Base-by-base conservation (phyloP, 116 monocot species). In the Cymodocea nodosa region DNA sequence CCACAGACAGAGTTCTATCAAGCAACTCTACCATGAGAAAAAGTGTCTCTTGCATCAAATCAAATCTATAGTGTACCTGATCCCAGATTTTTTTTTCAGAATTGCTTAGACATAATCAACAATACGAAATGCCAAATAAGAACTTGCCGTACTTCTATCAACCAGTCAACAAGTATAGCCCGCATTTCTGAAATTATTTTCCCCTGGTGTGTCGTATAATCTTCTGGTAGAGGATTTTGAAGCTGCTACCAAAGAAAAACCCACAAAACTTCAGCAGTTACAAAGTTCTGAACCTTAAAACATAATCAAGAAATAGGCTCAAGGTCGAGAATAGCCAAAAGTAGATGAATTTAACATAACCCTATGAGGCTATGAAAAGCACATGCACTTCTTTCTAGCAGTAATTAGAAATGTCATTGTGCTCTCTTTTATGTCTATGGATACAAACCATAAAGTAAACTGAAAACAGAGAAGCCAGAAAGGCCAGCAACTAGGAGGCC, bases 11-110 rank as follows among this genome's bases (percentile, higher is more conserved):
- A 37, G 84, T 63, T 77, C 87, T 76, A 35, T 88, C 87, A 49
- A 84, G 71, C 59, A 84, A 62, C 62, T 84, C 78, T 37, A 88
- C 78, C 68, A 76, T 88, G 44, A 88, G 87, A 66, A 84, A 88
- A 25, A 88, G 81, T 2, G 87, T 84, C 77, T 84, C 87, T 68
- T 88, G 76, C 87, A 88, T 88, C 70, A 88, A 71, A 11, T 75
- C 73, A 75, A 84, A 88, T 75, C 77, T 87, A 51, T 59, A 64
- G 68, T 87, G 87, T 19, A 87, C 87, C 87, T 60, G 68, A 24
- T 64, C 34, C 67, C 54, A 56, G 44, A 10, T 10, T 10, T 10
- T 10, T 10, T 24, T 56, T n/a, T n/a, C n/a, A n/a, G 34, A 68
- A 51, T 66, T 18, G 23, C 51, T 60, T 60, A 8, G 56, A 23